phyloP scores from a whole-genome alignment of 345 rosid species.

The Gossypioides kirkii region DNA sequence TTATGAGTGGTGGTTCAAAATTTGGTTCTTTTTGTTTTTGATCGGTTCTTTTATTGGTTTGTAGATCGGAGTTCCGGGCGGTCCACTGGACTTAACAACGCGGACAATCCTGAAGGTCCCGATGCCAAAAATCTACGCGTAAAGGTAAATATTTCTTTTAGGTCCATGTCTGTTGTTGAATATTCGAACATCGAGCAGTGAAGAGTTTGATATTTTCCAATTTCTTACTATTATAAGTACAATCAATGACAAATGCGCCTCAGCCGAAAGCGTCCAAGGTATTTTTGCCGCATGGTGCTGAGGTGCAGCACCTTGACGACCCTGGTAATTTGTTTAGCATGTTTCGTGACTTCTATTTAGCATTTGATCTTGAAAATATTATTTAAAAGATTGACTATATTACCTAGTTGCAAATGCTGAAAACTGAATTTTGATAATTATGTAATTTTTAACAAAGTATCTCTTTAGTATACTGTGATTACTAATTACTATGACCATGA shows the following conservation, averaged over 20 bases:
- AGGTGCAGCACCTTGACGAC: neutral
- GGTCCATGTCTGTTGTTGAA: neutral
- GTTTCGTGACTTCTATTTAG: neutral
- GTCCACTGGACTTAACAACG: slow-evolving; percentile 46
- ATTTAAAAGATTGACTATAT: neutral
- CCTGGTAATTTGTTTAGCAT: neutral
- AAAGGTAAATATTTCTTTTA: slow-evolving; percentile 41
- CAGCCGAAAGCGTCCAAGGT: neutral
- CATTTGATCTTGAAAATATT: neutral
- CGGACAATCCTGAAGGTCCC: slow-evolving; percentile 39
- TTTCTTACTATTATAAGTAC: neutral
- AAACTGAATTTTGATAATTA: neutral
- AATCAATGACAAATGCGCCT: neutral
- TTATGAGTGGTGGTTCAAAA: slow-evolving; percentile 15
- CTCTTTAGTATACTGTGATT: neutral
- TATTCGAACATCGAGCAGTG: neutral
- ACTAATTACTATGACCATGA: neutral
- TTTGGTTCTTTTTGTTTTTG: slow-evolving; percentile 4
- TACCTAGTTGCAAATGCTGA: neutral
- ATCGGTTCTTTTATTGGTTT: slow-evolving; percentile 17
- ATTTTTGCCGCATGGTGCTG: neutral
- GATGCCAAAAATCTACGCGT: slow-evolving; percentile 85
- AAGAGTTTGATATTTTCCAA: neutral
- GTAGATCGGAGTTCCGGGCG: slow-evolving; percentile 66
- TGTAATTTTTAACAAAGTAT: neutral